Conservation (phyloP, 345 rosid genomes). For the Iberis pinnata region DNA sequence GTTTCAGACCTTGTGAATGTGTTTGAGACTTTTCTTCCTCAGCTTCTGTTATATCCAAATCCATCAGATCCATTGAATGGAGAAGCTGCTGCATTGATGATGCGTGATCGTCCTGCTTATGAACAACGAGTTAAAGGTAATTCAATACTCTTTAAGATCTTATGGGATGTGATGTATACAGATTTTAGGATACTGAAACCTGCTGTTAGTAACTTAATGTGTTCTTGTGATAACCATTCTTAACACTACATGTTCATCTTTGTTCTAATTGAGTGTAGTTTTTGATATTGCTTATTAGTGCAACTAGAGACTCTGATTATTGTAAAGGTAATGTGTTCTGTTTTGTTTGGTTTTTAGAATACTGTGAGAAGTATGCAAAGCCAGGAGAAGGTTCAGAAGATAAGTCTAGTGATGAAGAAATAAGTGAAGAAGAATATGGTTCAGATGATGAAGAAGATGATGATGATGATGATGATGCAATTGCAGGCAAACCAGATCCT, state of each 20-base stretch:
- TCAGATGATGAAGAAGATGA: constrained; percentile 49
- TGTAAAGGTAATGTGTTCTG: too few relatives aligned
- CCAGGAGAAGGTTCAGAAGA: constrained; percentile 64
- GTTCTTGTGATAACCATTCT: neutral
- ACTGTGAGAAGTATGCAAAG: constrained; percentile 80
- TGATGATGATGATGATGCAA: constrained; percentile 34
- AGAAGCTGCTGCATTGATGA: constrained; percentile 94
- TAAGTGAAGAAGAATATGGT: constrained; percentile 70
- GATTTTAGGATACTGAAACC: neutral
- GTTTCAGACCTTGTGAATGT: constrained; percentile 91
- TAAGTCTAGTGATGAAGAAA: constrained; percentile 77
- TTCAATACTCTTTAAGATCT: neutral
- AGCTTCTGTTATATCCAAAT: constrained; percentile 94
- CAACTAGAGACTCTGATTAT: too few relatives aligned
- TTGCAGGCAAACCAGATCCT: constrained; percentile 86
- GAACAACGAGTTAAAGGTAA: constrained; percentile 89
- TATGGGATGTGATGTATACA: neutral
- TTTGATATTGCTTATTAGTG: too few relatives aligned
- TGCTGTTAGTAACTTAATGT: neutral
- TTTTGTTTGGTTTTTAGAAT: constrained; percentile 45
- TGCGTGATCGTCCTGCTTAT: constrained; percentile 80
- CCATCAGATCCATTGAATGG: constrained; percentile 96
- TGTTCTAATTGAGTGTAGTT: too few relatives aligned
- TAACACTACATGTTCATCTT: too few relatives aligned
- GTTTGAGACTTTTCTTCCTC: constrained; percentile 96